A percentile compares a stretch with the other conserved stretches of the same genome.
phyloP scores from a whole-genome alignment of 2,329 filamentous ascomycete species.

The Colletotrichum sp. region DNA sequence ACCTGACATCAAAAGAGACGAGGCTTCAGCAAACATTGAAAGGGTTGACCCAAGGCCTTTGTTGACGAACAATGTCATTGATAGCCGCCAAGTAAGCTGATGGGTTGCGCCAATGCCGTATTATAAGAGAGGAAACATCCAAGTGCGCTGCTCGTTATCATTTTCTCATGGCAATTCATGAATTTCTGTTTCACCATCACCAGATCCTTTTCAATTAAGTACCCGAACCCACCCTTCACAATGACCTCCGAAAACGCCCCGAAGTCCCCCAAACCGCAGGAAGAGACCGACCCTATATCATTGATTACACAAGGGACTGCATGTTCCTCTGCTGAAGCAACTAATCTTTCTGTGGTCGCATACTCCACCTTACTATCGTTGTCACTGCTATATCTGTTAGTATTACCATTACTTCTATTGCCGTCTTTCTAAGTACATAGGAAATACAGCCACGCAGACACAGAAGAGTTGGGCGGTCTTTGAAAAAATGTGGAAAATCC shows the following conservation, averaged over 20 bases:
- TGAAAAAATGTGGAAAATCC: rapidly evolving
- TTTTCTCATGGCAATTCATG: not conserved
- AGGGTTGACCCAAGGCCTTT: not conserved
- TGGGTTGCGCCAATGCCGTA: rapidly evolving
- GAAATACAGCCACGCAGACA: rapidly evolving
- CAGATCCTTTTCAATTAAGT: not conserved
- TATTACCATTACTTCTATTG: rapidly evolving
- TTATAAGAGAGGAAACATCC: rapidly evolving
- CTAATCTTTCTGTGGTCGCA: rapidly evolving
- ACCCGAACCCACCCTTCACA: rapidly evolving
- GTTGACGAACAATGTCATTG: not conserved
- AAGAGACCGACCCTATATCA: rapidly evolving
- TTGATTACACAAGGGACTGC: rapidly evolving
- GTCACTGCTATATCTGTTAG: rapidly evolving
- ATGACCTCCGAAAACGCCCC: rapidly evolving
- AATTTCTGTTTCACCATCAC: not conserved
- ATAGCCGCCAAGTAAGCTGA: not conserved
- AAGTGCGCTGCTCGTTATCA: rapidly evolving
- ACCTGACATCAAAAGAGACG: rapidly evolving
- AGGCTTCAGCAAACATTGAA: rapidly evolving
- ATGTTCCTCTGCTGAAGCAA: too few relatives aligned
- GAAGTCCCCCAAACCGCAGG: rapidly evolving
- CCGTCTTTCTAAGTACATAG: rapidly evolving
- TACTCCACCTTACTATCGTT: not conserved
- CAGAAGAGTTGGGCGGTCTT: rapidly evolving